phyloP scores from a whole-genome alignment of 345 rosid species.

The Bruguiera sexangula region DNA sequence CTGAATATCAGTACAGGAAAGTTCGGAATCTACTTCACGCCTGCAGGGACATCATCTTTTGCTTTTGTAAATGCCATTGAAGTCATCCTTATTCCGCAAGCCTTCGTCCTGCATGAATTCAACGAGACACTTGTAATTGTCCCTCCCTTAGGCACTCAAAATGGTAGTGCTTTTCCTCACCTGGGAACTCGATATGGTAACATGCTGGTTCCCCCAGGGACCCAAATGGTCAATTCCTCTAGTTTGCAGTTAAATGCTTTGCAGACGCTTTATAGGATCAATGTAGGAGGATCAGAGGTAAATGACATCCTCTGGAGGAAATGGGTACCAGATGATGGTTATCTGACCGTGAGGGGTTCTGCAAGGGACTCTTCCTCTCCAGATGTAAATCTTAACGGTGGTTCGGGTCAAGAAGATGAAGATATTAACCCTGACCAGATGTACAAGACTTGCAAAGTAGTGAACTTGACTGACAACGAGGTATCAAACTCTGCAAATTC shows the following conservation, averaged over 20 bases:
- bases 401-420: accelerated
- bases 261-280: conserved; percentile 9
- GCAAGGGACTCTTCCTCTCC: not conserved
- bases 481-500: not conserved
- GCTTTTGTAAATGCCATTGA: conserved; percentile 17
- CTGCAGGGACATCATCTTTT: not conserved
- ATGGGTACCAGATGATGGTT: not conserved
- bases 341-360: not conserved
- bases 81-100: not conserved
- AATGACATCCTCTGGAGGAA: not conserved
- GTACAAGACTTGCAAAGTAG: conserved; percentile 9
- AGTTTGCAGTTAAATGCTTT: conserved; percentile 5
- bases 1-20: conserved; percentile 18
- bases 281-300: not conserved
- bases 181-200: too few relatives aligned
- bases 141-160: not conserved
- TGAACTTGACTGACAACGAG: not conserved
- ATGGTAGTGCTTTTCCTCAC: not conserved
- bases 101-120: not conserved
- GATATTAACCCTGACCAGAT: not conserved
- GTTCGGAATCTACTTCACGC: conserved; percentile 18
- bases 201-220: too few relatives aligned
- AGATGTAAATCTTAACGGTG: too few relatives aligned
- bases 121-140: not conserved
- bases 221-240: not conserved